These are phyloP conservation scores for Suillus spraguei DNA, from an alignment of 768 basidiomycete species.

Conservation along the genomic window DNA sequence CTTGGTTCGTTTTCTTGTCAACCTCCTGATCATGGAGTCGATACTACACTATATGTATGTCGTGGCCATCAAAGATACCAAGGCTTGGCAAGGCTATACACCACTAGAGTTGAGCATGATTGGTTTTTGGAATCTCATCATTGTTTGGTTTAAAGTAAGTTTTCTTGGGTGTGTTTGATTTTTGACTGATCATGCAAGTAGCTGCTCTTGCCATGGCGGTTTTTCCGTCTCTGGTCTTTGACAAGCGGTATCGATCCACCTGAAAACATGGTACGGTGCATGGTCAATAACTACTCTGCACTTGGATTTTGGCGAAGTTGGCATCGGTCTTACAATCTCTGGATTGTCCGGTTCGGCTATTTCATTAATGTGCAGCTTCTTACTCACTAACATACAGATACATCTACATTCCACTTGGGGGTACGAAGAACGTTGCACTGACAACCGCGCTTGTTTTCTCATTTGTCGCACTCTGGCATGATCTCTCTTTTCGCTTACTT, in stretches of 20 bases:
- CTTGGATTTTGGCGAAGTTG: conserved; percentile 95
- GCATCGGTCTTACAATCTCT: conserved; percentile 96
- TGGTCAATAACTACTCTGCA: conserved; percentile 95
- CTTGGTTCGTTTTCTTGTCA: conserved; percentile 66
- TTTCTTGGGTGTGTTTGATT: background rate
- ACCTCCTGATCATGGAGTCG: conserved; percentile 84
- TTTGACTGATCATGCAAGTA: conserved; percentile 31
- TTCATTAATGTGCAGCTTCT: conserved; percentile 1
- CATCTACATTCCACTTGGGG: conserved; percentile 93
- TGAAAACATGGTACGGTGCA: conserved; percentile 99
- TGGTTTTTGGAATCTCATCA: conserved; percentile 95
- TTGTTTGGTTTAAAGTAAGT: conserved; percentile 94
- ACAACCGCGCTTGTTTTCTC: conserved; percentile 86
- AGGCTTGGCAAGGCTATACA: conserved; percentile 78
- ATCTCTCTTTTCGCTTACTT: conserved; percentile 82
- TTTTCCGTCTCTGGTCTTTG: conserved; percentile 94
- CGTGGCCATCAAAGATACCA: conserved; percentile 90
- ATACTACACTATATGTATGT: conserved; percentile 95
- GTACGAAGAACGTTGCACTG: conserved; percentile 52
- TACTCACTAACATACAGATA: conserved; percentile 56
- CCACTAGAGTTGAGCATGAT: conserved; percentile 88
- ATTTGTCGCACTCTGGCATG: conserved; percentile 98
- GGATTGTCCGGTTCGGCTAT: conserved; percentile 76
- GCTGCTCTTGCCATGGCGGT: conserved; percentile 94
- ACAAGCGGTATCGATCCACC: conserved; percentile 89